A percentile compares a stretch with the other conserved stretches of the same genome.
These are phyloP conservation scores for Coelastrella sp. DNA, from an alignment of 139 green algal species.

Conservation along the genomic window DNA sequence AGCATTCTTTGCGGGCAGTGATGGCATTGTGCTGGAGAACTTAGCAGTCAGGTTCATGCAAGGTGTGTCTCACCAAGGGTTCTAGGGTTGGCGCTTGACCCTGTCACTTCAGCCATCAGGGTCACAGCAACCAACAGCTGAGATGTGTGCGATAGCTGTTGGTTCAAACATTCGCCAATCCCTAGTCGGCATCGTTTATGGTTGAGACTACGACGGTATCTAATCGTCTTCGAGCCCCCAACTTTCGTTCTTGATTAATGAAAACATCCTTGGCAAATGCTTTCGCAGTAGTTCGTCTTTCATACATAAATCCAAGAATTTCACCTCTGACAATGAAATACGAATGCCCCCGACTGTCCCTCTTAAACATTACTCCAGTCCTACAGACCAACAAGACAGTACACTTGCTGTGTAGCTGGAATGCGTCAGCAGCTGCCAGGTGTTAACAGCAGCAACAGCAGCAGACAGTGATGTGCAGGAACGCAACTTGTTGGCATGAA, in stretches of 20 bases:
- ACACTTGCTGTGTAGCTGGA: no score
- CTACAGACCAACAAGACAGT: constrained; percentile 97
- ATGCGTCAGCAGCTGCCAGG: no score
- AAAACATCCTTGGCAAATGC: constrained; percentile 99
- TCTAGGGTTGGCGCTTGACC: no score
- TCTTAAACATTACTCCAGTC: constrained; percentile 99
- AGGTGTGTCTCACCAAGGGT: constrained; percentile 40
- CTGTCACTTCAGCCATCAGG: no score
- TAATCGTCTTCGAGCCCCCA: constrained; percentile 99
- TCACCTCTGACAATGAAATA: constrained; percentile 99
- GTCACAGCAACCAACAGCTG: no score
- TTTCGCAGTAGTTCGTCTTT: constrained; percentile 99
- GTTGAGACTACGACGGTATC: constrained; percentile 99
- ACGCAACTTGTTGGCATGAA: no score
- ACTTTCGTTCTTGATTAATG: constrained; percentile 99
- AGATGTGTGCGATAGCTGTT: no score
- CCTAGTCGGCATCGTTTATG: constrained; percentile 99
- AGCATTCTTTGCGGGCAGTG: constrained; percentile 97
- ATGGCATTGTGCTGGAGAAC: constrained; percentile 99
- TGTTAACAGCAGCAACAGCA: no score
- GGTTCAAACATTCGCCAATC: constrained; percentile 90
- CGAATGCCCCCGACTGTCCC: constrained; percentile 99
- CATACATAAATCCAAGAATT: constrained; percentile 99
- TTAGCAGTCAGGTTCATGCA: constrained; percentile 95
- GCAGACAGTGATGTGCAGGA: no score